These are phyloP conservation scores for Trichocladium uniseriatum DNA, from an alignment of 495 filamentous ascomycete genomes.

Conservation along the genomic window DNA sequence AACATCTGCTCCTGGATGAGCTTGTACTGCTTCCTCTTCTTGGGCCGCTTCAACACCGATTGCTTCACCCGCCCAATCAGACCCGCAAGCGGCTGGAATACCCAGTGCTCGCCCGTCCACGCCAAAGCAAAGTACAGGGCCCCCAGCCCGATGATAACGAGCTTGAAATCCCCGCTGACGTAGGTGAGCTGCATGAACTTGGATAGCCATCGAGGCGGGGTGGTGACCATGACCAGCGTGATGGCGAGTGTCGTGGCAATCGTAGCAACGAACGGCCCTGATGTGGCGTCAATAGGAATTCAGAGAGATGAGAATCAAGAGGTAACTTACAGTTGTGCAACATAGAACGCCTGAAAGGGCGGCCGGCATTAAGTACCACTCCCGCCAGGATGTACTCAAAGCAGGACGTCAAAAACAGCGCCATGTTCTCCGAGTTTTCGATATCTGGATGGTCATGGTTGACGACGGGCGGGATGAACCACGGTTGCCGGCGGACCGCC, in stretches of 20 bases:
- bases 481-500: constrained; percentile 63
- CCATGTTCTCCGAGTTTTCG: constrained; percentile 84
- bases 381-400: constrained; percentile 91
- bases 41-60: constrained; percentile 47
- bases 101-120: constrained; percentile 58
- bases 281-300: not conserved
- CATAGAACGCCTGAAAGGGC: constrained; percentile 79
- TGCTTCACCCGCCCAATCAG: constrained; percentile 51
- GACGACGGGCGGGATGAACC: constrained; percentile 76
- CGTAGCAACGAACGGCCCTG: constrained; percentile 74
- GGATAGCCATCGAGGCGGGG: constrained; percentile 56
- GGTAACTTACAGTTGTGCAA: constrained; percentile 58
- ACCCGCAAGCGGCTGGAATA: constrained; percentile 64
- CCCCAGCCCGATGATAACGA: constrained; percentile 60
- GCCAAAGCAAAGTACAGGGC: constrained; percentile 54
- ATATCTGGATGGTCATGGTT: constrained; percentile 70
- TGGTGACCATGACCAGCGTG: constrained; percentile 66
- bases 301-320: not conserved
- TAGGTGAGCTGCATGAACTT: constrained; percentile 77
- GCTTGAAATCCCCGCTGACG: constrained; percentile 60
- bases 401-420: constrained; percentile 79
- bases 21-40: constrained; percentile 84
- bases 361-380: constrained; percentile 79
- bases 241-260: constrained; percentile 57
- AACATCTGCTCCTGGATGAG: constrained; percentile 65